Evolutionary conservation across 495 filamentous ascomycete genomes (phyloP), one percentile per base, ranked within the genome.

Genomic region (Xylaria sp.): DNA sequence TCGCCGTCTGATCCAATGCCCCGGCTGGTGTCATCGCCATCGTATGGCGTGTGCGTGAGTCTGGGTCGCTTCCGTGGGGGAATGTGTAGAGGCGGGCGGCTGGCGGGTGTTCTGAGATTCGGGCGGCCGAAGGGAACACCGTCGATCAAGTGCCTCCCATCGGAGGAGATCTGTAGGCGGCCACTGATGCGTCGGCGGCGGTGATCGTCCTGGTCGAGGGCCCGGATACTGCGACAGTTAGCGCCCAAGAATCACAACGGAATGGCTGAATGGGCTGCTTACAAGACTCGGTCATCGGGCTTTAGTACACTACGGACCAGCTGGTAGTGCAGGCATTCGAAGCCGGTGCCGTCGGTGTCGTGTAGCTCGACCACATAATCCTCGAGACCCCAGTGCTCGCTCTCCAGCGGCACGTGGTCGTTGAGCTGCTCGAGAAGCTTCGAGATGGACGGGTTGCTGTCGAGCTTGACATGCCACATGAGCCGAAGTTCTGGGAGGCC

Each of bases 311-410:
- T 86, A 4, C 85, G 84, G 6, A 97, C 85, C 48, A 87, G 84
- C 75, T 93, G 89, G 74, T 93, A 99, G 85, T 99, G 96, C 62
- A 98, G 79, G 76, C 93, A 97, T 77, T 99, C 96, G 69, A 92
- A 98, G 50, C 89, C 93, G 4, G 82, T 84, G 9, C 85, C 85
- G 43, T 80, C 77, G 37, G 67, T 69, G 68, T 85, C 83, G 33
- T 80, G 81, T 5, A 98, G 85, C 78, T 97, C 92, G 37, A 97
- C 94, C 21, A 89, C 89, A 81, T 99, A 99, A 76, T 98, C 93
- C 75, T 99, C 96, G 33, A 98, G 76, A 1, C 95, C 96, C 92
- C 92, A 97, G 70, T 91, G 87, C 66, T 82, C 88, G 50, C 91
- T 91, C 79, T 98, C 96, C 1, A 99, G 86, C 2, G 95, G 94